Evolutionary conservation across 225 moss, liverwort and hornwort genomes (phyloP).

Genomic region (Thuidium tamariscinum): DNA sequence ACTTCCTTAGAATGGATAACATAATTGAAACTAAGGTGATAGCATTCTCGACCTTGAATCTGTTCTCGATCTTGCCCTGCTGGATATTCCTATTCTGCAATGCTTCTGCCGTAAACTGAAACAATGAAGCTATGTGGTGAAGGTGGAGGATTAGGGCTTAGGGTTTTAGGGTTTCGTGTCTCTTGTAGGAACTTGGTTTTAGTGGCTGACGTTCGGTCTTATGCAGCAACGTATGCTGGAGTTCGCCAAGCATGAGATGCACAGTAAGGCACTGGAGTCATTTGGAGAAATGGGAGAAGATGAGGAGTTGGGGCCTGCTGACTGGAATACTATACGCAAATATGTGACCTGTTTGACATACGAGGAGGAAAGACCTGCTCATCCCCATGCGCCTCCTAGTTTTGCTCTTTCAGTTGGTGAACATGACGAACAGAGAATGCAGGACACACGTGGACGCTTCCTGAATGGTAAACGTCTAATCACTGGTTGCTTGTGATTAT

Average conservation of each 20-base stretch:
- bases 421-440: conserved; percentile 38
- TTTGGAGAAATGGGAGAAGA: conserved; percentile 88
- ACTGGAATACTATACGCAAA: conserved; percentile 66
- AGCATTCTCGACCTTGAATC: neutral
- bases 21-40: conserved; percentile 70
- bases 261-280: conserved; percentile 66
- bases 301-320: conserved; percentile 88
- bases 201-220: neutral
- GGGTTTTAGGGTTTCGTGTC: neutral
- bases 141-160: neutral
- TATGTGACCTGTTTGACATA: conserved; percentile 55
- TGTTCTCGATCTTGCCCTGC: neutral
- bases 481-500: neutral
- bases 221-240: conserved; percentile 58
- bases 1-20: conserved; percentile 44
- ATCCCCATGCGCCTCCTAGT: conserved; percentile 57
- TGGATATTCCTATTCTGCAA: neutral
- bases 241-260: conserved; percentile 78
- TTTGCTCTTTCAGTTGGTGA: conserved; percentile 21
- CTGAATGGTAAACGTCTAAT: conserved; percentile 44
- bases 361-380: conserved; percentile 19
- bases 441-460: conserved; percentile 71
- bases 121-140: neutral
- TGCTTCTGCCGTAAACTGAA: neutral
- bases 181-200: neutral